Percentiles rank a stretch among this genome's conserved stretches.
Evolutionary conservation across 2,329 filamentous ascomycete species (phyloP).

Genomic region (Ascochyta fabae): DNA sequence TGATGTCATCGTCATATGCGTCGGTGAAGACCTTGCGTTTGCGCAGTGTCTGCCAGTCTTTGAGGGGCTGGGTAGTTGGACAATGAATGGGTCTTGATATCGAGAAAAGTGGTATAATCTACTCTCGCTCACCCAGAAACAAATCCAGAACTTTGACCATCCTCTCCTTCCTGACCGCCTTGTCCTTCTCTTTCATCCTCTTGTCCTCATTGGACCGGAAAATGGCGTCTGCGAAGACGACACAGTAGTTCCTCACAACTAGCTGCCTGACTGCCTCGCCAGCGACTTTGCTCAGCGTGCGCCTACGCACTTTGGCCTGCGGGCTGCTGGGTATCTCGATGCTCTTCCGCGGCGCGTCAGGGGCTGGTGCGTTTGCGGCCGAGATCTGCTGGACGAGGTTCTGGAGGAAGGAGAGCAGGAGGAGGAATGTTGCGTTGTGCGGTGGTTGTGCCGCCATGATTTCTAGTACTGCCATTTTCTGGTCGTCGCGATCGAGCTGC

Average conservation of each 20-base stretch:
- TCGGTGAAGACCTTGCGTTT: not conserved
- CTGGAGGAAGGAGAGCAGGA: slow-evolving; percentile 78
- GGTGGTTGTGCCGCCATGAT: slow-evolving; percentile 70
- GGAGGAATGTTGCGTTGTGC: slow-evolving; percentile 88
- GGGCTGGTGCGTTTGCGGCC: slow-evolving; percentile 28
- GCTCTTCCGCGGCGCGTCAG: slow-evolving; percentile 36
- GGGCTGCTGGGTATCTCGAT: slow-evolving; percentile 39
- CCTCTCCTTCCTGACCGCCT: slow-evolving; percentile 65
- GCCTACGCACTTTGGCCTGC: slow-evolving; percentile 47
- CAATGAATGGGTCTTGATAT: no score
- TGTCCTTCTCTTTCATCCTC: slow-evolving; percentile 63
- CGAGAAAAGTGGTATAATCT: not conserved
- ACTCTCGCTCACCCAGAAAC: slow-evolving; percentile 59
- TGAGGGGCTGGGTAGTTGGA: not conserved
- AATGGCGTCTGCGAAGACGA: slow-evolving; percentile 68
- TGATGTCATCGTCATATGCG: not conserved
- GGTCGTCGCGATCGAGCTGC: slow-evolving; percentile 58
- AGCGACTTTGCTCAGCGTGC: slow-evolving; percentile 53
- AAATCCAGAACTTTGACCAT: slow-evolving; percentile 72
- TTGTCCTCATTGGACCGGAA: slow-evolving; percentile 58
- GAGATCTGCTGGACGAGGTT: slow-evolving; percentile 63
- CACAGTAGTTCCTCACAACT: slow-evolving; percentile 68
- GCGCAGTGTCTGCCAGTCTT: not conserved
- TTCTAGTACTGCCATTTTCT: slow-evolving; percentile 71
- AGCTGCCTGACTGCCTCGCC: slow-evolving; percentile 62